Percentiles rank a stretch among this genome's conserved stretches.
phyloP scores from a whole-genome alignment of 352 stramenopile genomes.

The Hyaloperonospora arabidopsidis region DNA sequence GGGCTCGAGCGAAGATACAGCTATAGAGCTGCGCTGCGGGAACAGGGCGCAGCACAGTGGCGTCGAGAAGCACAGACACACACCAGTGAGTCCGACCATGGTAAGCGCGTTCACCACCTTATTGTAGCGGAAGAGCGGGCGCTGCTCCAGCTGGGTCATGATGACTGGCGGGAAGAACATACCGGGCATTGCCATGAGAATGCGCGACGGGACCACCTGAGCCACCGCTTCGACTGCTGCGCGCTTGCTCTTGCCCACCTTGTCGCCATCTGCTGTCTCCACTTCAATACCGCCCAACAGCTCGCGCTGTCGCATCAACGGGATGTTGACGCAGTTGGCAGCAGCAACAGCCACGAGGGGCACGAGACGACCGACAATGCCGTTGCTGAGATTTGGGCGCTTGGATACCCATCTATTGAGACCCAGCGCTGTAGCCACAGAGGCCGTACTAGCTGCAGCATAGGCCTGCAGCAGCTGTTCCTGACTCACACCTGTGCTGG shows the following conservation, averaged over 20 bases:
- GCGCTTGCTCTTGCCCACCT: slow-evolving; percentile 55
- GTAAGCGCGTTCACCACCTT: slow-evolving; percentile 57
- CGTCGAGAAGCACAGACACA: slow-evolving; percentile 68
- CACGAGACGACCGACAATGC: slow-evolving; percentile 61
- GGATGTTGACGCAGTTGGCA: slow-evolving; percentile 87
- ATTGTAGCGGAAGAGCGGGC: slow-evolving; percentile 47
- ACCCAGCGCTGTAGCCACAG: slow-evolving; percentile 64
- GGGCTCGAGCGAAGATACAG: slow-evolving; percentile 49
- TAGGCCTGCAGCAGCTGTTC: slow-evolving; percentile 79
- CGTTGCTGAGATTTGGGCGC: slow-evolving; percentile 46
- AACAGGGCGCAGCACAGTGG: slow-evolving; percentile 80
- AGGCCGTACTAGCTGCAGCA: slow-evolving; percentile 66
- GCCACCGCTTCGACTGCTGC: slow-evolving; percentile 69
- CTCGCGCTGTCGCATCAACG: slow-evolving; percentile 85
- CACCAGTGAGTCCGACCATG: slow-evolving; percentile 65
- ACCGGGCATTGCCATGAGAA: slow-evolving; percentile 80
- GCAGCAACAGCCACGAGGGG: slow-evolving; percentile 79
- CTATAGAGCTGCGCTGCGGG: slow-evolving; percentile 62
- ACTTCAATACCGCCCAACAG: slow-evolving; percentile 76
- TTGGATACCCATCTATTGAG: slow-evolving; percentile 72
- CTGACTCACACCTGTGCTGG: slow-evolving; percentile 74
- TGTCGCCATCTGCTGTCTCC: slow-evolving; percentile 53
- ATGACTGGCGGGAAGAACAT: slow-evolving; percentile 84
- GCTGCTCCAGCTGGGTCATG: slow-evolving; percentile 72
- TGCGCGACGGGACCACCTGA: slow-evolving; percentile 78